A percentile compares a stretch with the other conserved stretches of the same genome.
phyloP scores from a whole-genome alignment of 441 rosid species.

The Capsella rubella region DNA sequence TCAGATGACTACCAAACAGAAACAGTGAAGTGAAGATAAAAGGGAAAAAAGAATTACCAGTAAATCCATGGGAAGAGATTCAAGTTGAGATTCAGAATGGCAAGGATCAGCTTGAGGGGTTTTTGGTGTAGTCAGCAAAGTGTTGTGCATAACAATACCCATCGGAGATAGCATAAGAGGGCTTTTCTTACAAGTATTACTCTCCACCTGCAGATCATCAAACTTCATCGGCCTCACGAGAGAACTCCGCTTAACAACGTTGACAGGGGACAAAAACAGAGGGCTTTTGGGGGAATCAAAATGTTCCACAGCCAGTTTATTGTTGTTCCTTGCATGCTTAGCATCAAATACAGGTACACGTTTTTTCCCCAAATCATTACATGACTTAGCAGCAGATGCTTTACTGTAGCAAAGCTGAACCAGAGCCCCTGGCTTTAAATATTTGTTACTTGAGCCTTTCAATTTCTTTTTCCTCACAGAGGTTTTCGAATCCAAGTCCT shows the following conservation, averaged over 20 bases:
- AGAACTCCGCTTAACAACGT: conserved; percentile 53
- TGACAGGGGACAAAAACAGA: conserved; percentile 63
- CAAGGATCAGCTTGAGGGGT: conserved; percentile 67
- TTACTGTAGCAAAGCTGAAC: conserved; percentile 73
- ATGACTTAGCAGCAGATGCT: conserved; percentile 60
- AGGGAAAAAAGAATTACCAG: conserved; percentile 56
- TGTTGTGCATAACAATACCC: conserved; percentile 58
- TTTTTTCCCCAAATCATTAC: conserved; percentile 83
- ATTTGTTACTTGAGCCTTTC: conserved; percentile 63
- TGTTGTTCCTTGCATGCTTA: conserved; percentile 51
- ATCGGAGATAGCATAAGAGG: conserved; percentile 74
- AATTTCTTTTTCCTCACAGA: conserved; percentile 62
- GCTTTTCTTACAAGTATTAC: conserved; percentile 49
- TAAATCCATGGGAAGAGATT: conserved; percentile 88
- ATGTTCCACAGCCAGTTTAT: conserved; percentile 40
- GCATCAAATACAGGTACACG: conserved; percentile 62
- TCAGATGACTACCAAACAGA: conserved; percentile 18
- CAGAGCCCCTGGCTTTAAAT: conserved; percentile 88
- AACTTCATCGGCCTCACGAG: conserved; percentile 64
- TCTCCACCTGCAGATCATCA: conserved; percentile 47
- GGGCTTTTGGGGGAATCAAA: conserved; percentile 59
- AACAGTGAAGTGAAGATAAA: background rate
- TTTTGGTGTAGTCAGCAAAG: conserved; percentile 67
- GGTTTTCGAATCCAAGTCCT: conserved; percentile 55
- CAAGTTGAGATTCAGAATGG: conserved; percentile 74